Evolutionary conservation across 306 rosid species (phyloP), one percentile per base, ranked within the genome.

Genomic region (Vigna angularis): DNA sequence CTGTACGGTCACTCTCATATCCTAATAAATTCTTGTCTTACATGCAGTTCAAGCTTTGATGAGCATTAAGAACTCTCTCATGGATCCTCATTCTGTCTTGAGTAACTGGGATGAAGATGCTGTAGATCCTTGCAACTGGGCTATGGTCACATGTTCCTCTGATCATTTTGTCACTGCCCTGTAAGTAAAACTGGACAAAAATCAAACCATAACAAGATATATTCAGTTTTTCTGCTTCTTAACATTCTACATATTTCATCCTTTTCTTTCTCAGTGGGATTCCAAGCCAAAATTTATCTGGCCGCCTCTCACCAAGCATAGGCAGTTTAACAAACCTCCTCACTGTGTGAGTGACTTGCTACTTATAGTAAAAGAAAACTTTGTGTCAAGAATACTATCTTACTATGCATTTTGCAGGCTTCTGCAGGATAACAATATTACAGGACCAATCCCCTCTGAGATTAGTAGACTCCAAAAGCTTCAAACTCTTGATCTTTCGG

Each of bases 71-170:
- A 20, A 20, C 9, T 72, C 86, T 49, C 79, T 96, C 10, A 62
- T 61, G 74, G 99, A 93, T 73, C 97, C 98, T 78, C 88, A 74
- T 59, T 78, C 80, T 30, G 86, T 83, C 51, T 89, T 96, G 53
- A 44, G 45, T 71, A 91, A 76, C 65, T 96, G 99, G 99, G 98
- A 96, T 81, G 82, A 14, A 15, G 72, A 83, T 75, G 93, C 97
- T 62, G 99, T 96, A 53, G 99, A 96, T 88, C 99, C 99, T 45
- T 96, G 99, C 83, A 85, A 81, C 84, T 96, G 99, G 99, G 77
- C 75, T 62, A 83, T 88, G 94, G 87, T 96, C 74, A 87, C 99
- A 71, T 96, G 99, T 56, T 89, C 98, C 68, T 0, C 83, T 78
- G 97, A 91, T 47, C 87, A 74, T 82, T 83, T 81, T 8, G 99